phyloP scores from a whole-genome alignment of 148 eudicot species.

The Drosera capensis region DNA sequence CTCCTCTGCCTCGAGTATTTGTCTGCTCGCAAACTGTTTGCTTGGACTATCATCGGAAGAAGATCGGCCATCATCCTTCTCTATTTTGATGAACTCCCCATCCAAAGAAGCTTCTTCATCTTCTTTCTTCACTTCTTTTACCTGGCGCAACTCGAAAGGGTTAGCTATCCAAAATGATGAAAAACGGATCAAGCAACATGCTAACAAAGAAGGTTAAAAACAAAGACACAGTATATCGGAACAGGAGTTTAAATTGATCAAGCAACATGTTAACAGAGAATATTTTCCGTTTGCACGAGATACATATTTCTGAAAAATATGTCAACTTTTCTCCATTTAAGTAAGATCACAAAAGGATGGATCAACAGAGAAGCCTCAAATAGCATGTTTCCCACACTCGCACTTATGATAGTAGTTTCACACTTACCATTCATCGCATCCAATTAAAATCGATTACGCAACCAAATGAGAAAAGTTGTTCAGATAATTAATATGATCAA shows the following conservation, averaged over 20 bases:
- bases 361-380: too few relatives aligned
- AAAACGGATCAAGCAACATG: background rate
- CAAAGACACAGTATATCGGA: too few relatives aligned
- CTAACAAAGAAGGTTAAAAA: background rate
- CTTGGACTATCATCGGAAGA: constrained; percentile 18
- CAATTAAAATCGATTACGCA: background rate
- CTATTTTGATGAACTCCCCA: constrained; percentile 88
- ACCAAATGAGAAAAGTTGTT: background rate
- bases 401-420: too few relatives aligned
- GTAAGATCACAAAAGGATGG: too few relatives aligned
- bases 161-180: background rate
- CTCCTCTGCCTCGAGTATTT: constrained; percentile 62
- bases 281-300: too few relatives aligned
- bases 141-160: constrained; percentile 15
- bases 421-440: background rate
- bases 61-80: constrained; percentile 38
- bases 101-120: constrained; percentile 54
- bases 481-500: background rate
- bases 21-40: constrained; percentile 28
- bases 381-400: too few relatives aligned
- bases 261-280: too few relatives aligned
- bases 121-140: constrained; percentile 32
- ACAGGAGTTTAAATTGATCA: too few relatives aligned
- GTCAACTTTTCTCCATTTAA: too few relatives aligned
- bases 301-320: too few relatives aligned